Base-by-base conservation (phyloP, 2,329 filamentous ascomycete species). In the Pseudopithomyces chartarum region DNA sequence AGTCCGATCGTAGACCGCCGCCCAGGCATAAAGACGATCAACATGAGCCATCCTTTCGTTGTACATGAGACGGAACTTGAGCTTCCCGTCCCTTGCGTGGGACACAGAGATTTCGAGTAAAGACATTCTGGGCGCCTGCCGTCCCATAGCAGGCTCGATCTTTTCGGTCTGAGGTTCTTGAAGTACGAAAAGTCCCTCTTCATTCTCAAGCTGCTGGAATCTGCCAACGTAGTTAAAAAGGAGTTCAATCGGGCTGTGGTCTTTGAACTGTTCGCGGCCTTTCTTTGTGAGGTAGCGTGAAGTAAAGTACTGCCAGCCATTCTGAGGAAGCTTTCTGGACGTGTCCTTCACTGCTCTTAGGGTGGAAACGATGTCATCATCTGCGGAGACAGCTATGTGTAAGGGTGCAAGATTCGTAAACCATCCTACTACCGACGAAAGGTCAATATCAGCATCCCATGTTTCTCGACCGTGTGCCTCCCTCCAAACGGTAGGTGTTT, bases 141-240 rank as follows among this genome's bases (percentile, higher is more conserved):
- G 38, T 8, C 44, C 52, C 32, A 39, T 3, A 29, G 57, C 39
- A 10, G 54, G 32, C 36, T 42, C 20, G 19, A 36, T 32, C 38
- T 54, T 34, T 13, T 33, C 34, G 1, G n/a, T 23, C 8, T 39
- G 3, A 2, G 33, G 32, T 19, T 38, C 32, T 8, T 49, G 46
- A 19, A 49, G 19, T 39, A 26, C 10, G n/a, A 86, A 74, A 1
- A 86, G 69, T 0, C 79, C 77, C 40, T 82, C 79, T 6, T 77
- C 72, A n/a, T 56, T 44, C 54, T 82, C 79, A 0, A 84, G 65
- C 26, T 81, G 78, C 45, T 82, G 79, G 8, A 80, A 69, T 0
- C 76, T 75, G 3, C 83, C 82, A 1, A 78, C 74, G 60, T 82
- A 84, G 50, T 79, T 84, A 64, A 87, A 85, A 39, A 84, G 77